Conservation (phyloP, 2,329 filamentous ascomycete species). For the Penicillium sp. region DNA sequence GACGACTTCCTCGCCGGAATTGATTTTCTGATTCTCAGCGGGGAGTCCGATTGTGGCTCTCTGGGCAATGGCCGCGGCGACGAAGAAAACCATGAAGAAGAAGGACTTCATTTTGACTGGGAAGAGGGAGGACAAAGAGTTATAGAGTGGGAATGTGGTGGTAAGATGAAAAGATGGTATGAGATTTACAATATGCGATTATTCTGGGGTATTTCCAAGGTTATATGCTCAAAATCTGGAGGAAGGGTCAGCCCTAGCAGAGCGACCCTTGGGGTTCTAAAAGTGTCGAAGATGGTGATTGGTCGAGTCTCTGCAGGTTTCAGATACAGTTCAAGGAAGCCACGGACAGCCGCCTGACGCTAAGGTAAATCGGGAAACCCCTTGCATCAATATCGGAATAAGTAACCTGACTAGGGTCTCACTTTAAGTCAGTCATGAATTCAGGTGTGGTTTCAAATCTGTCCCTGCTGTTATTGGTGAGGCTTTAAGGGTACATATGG, state of each 20-base stretch:
- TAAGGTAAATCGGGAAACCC: conserved; percentile 1
- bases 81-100: conserved; percentile 15
- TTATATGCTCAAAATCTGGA: neutral
- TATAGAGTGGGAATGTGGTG: neutral
- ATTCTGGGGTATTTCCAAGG: neutral
- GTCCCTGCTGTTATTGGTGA: neutral
- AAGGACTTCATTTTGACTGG: conserved; percentile 21
- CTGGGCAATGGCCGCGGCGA: conserved; percentile 22
- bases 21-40: conserved; percentile 11
- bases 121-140: neutral
- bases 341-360: neutral
- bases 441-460: neutral
- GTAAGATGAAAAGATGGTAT: neutral
- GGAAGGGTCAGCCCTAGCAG: neutral
- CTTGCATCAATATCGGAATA: neutral
- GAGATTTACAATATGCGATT: neutral
- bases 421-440: neutral
- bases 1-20: conserved; percentile 16
- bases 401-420: neutral
- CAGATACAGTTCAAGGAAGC: neutral
- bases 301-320: conserved; percentile 1
- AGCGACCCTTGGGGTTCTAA: neutral
- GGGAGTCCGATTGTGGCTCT: conserved; percentile 22
- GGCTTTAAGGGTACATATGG: neutral
- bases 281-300: neutral